These are phyloP conservation scores for Fusarium solani-melongenae DNA, from an alignment of 2,329 filamentous ascomycete genomes.

Conservation along the genomic window DNA sequence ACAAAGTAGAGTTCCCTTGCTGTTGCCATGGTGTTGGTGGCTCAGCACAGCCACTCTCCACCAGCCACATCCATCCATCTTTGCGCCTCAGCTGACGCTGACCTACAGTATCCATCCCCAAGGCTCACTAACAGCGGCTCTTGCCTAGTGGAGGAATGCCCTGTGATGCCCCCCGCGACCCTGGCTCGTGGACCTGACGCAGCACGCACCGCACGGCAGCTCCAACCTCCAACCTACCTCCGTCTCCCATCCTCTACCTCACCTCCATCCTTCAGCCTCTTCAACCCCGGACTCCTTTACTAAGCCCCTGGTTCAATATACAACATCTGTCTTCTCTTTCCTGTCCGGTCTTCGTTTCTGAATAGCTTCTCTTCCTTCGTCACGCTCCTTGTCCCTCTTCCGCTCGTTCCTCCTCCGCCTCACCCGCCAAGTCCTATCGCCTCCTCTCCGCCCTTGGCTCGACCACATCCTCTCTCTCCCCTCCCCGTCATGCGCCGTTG, in stretches of 20 bases:
- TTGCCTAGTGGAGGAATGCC: conserved; percentile 29
- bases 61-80: background rate
- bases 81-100: background rate
- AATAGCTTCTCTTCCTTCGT: background rate
- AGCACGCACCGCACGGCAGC: conserved; percentile 15
- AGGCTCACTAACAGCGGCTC: conserved; percentile 21
- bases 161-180: conserved; percentile 29
- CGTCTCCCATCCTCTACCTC: conserved; percentile 18
- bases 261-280: conserved; percentile 21
- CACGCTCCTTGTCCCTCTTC: background rate
- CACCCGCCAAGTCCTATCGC: conserved; percentile 12
- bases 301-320: conserved; percentile 8
- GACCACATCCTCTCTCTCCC: conserved; percentile 24
- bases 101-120: background rate
- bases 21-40: background rate
- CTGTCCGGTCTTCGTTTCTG: background rate
- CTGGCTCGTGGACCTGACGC: conserved; percentile 16
- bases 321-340: background rate
- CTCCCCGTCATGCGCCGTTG: conserved; percentile 53
- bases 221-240: conserved; percentile 17
- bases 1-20: background rate
- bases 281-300: conserved; percentile 13
- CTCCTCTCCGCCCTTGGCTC: conserved; percentile 25
- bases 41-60: background rate
- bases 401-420: conserved; percentile 8